Evolutionary conservation across 495 filamentous ascomycete genomes (phyloP), one percentile per base, ranked within the genome.

Genomic region (Tetracladium marchalianum): DNA sequence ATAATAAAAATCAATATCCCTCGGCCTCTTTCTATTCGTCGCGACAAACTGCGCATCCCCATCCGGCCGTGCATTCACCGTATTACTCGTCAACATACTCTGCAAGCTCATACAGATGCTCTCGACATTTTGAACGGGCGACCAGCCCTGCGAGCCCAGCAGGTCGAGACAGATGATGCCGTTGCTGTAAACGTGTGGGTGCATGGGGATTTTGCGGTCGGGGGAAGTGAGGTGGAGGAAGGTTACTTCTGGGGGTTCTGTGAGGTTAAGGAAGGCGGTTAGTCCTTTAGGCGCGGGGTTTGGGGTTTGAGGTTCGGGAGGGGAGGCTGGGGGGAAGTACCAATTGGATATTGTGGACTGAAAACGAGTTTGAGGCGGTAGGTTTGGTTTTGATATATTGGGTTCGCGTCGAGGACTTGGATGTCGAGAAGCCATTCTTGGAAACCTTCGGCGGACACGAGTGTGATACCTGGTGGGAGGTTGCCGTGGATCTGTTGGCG

Each of bases 111-210:
- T 92, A 71, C 88, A 95, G 37, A 98, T 80, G 55, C 85, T 93
- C 70, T 98, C 90, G 11, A 95, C 92, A 24, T 88, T 97, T 62
- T 97, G 93, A 9, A 97, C 90, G 0, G 92, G 92, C 11, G 81
- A 88, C 92, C 92, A 98, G 52, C 93, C 92, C 41, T 84, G 80
- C 13, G 65, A 54, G 46, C 88, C 86, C 13, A 98, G 82, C 0
- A 98, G 81, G 54, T 98, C 93, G 17, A 98, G 82, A 57, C 92
- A 98, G 59, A 98, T 98, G 61, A 95, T 90, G 42, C 92, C 92
- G 62, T 98, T 98, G 51, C 84, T 90, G 66, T 98, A 98, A 61
- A 98, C 85, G 68, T 98, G 92, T 1, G 92, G 92, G 54, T 98
- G 92, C 57, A 95, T 92, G 0, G 92, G 92, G 53, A 98, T 92